Base-by-base conservation (phyloP, 495 filamentous ascomycete genomes). In the Lichina pygmaea region DNA sequence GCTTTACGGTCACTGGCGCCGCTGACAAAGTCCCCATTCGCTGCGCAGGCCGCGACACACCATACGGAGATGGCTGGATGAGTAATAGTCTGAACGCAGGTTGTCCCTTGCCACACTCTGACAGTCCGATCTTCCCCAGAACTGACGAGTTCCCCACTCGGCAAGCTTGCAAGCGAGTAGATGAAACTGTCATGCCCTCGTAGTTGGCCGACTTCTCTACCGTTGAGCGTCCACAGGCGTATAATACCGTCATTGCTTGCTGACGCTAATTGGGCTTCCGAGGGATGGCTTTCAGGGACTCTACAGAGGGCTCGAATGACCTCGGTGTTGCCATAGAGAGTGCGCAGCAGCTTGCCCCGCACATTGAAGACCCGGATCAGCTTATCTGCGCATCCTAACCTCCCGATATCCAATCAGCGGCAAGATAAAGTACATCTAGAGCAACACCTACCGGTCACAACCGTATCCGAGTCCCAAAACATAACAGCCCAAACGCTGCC, bases 51-150 rank as follows among this genome's bases (percentile, higher is more conserved):
- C 6, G 85, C 81, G 39, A 99, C 81, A 38, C 71, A 63, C 91
- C 91, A 99, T 0, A 99, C 85, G 0, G 86, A 93, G 36, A 94
- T 93, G 10, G 91, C 91, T 34, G 91, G 91, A 56, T 93, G 91
- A 6, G 86, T 93, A 48, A 99, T 95, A 9, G 84, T 93, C 60
- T 99, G 91, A 45, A 93, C 61, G 54, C 86, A 94, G 43, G 85
- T 65, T 13, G 59, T 71, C 36, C 74, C 75, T 49, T 71, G 73
- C 91, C 91, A 99, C 53, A 99, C 66, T 43, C 82, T 66, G 13
- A 86, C 71, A 8, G 91, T 93, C 42, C 91, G 74, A 60, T 99
- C 91, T 58, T 99, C 91, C 8, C 83, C 81, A 3, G 82, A 75
- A 57, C 86, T 94, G 40, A 86, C 80, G 13, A 99, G 62, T 52